Evolutionary conservation across 1,284 basidiomycete species (phyloP).

Genomic region (Peniophora sp.): DNA sequence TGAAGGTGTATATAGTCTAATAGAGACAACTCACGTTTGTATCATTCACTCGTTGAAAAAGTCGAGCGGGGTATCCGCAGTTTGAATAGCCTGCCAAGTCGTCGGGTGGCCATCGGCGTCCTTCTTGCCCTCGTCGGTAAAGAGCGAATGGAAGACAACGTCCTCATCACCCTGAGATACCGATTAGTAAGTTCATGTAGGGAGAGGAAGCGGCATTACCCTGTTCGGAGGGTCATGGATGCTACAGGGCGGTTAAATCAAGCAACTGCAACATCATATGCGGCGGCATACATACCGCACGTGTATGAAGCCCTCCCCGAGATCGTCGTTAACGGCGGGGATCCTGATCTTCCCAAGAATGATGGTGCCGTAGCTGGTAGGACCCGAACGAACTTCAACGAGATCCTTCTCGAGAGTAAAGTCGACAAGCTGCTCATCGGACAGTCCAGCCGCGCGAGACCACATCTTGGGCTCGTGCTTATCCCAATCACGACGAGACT

Average conservation of each 20-base stretch:
- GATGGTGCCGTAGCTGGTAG: slow-evolving; percentile 57
- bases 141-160: slow-evolving; percentile 63
- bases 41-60: slow-evolving; percentile 61
- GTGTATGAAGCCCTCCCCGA: slow-evolving; percentile 62
- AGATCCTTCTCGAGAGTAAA: slow-evolving; percentile 54
- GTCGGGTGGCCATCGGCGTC: slow-evolving; percentile 45
- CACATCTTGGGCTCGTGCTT: slow-evolving; percentile 69
- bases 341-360: slow-evolving; percentile 71
- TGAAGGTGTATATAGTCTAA: too few relatives aligned
- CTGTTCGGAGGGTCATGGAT: slow-evolving; percentile 71
- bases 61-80: slow-evolving; percentile 45
- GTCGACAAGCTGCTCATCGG: slow-evolving; percentile 41
- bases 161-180: slow-evolving; percentile 49
- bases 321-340: slow-evolving; percentile 52
- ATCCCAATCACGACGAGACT: slow-evolving; percentile 63
- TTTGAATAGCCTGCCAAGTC: slow-evolving; percentile 60
- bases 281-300: slow-evolving; percentile 46
- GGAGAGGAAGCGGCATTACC: slow-evolving; percentile 25
- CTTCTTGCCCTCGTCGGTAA: slow-evolving; percentile 53
- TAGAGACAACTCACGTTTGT: too few relatives aligned
- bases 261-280: background rate
- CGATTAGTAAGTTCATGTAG: background rate
- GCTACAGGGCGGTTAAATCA: slow-evolving; percentile 19
- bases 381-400: slow-evolving; percentile 41
- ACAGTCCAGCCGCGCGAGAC: slow-evolving; percentile 45